Evolutionary conservation across 805 yeast genomes (phyloP).

Genomic region (Barnettozyma sp.): DNA sequence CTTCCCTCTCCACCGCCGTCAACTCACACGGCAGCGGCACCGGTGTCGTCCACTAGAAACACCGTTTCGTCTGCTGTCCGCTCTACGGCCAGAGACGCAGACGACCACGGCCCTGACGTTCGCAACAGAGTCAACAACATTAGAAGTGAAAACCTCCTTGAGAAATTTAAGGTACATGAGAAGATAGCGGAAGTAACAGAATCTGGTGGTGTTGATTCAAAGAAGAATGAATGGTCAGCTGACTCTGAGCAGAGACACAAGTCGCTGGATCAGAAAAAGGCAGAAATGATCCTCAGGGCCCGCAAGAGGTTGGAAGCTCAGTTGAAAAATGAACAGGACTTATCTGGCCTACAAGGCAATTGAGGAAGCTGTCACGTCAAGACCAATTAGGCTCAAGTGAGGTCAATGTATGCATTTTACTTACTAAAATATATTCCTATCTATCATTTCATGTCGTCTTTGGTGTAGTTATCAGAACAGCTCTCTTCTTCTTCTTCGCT

Average conservation of each 20-base stretch:
- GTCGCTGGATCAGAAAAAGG: conserved; percentile 41
- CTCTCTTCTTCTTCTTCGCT: conserved; percentile 2
- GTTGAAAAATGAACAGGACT: conserved; percentile 22
- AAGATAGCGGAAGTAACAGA: background rate
- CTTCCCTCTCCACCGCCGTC: conserved; percentile 59
- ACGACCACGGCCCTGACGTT: conserved; percentile 11
- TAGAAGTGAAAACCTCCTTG: conserved; percentile 28
- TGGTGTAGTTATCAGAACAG: background rate
- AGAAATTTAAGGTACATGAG: conserved; percentile 37
- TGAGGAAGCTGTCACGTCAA: too few relatives aligned
- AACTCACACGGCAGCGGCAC: too few relatives aligned
- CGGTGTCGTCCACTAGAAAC: too few relatives aligned
- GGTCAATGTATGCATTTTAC: too few relatives aligned
- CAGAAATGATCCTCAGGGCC: conserved; percentile 55
- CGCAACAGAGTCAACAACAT: conserved; percentile 21
- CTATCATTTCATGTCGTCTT: background rate
- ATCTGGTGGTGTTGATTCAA: conserved; percentile 5
- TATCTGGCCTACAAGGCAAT: conserved; percentile 14
- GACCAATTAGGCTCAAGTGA: too few relatives aligned
- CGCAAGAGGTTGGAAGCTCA: conserved; percentile 46
- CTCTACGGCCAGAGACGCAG: conserved; percentile 9
- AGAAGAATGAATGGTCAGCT: conserved; percentile 34
- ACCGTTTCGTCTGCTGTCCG: conserved; percentile 1
- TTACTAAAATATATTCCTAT: conserved; percentile 1
- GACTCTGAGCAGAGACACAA: conserved; percentile 37